Conservation (phyloP, 257 asterid species). For the Eustoma russellianum region DNA sequence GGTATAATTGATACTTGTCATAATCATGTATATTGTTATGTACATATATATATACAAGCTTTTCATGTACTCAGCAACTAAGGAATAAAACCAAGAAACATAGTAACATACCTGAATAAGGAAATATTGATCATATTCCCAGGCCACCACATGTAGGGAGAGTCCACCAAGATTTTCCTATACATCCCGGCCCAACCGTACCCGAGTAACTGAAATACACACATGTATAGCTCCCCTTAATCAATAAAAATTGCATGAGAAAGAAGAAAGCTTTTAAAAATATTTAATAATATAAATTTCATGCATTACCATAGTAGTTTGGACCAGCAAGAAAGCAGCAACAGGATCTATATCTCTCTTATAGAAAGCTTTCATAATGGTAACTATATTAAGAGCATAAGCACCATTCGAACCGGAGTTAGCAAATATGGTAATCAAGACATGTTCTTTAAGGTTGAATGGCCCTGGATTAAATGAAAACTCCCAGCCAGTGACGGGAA, state of each 20-base stretch:
- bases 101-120: conserved; percentile 37
- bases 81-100: no score
- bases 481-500: conserved; percentile 33
- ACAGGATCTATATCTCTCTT: conserved; percentile 28
- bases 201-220: conserved; percentile 43
- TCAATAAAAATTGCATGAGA: not conserved
- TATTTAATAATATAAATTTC: no score
- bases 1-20: no score
- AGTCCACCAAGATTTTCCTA: conserved; percentile 45
- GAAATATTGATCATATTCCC: conserved; percentile 46
- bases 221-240: not conserved
- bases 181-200: conserved; percentile 78
- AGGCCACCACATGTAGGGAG: conserved; percentile 89
- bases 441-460: conserved; percentile 59
- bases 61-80: no score
- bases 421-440: conserved; percentile 57
- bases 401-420: conserved; percentile 37
- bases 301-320: conserved; percentile 47
- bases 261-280: not conserved
- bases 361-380: conserved; percentile 47
- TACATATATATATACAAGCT: no score
- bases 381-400: conserved; percentile 43
- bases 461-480: conserved; percentile 61
- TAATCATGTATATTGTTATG: no score
- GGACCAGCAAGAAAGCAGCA: conserved; percentile 42